Evolutionary conservation across 108 stramenopile genomes (phyloP).

Genomic region (Skeletonema grethae): DNA sequence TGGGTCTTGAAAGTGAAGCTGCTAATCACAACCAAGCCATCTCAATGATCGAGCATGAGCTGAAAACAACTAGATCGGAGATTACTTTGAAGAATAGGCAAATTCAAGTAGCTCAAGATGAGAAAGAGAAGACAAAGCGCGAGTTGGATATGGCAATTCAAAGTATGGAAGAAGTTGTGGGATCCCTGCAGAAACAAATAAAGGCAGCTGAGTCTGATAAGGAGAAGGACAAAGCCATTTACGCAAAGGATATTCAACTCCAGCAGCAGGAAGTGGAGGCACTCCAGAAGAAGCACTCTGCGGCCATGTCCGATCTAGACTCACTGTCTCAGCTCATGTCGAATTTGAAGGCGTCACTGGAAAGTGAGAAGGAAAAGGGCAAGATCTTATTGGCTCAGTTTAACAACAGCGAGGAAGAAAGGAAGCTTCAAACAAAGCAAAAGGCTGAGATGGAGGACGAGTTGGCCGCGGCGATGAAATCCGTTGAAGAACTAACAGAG

Average conservation of each 20-base stretch:
- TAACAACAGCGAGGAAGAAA: constrained; percentile 33
- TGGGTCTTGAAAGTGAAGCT: neutral
- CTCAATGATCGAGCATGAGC: constrained; percentile 13
- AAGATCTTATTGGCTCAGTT: constrained; percentile 35
- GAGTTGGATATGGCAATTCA: constrained; percentile 24
- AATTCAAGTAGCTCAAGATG: constrained; percentile 14
- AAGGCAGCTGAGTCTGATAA: constrained; percentile 31
- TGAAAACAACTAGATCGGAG: constrained; percentile 9
- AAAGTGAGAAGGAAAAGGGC: constrained; percentile 28
- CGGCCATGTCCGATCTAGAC: constrained; percentile 27
- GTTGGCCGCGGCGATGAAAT: constrained; percentile 21
- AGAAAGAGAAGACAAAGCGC: constrained; percentile 5
- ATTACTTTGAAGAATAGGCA: constrained; percentile 8
- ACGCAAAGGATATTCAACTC: constrained; percentile 36
- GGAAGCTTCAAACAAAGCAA: constrained; percentile 13
- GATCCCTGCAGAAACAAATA: constrained; percentile 28
- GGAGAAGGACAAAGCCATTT: constrained; percentile 33
- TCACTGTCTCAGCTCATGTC: constrained; percentile 34
- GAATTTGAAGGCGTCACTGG: constrained; percentile 30
- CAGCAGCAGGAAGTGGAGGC: constrained; percentile 44
- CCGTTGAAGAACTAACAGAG: constrained; percentile 24
- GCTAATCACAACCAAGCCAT: neutral
- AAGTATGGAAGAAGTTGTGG: constrained; percentile 34
- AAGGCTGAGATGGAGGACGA: constrained; percentile 19
- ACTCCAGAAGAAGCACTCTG: constrained; percentile 18